Conservation (phyloP, 2,329 filamentous ascomycete species). For the Akanthomyces dipterigenus region DNA sequence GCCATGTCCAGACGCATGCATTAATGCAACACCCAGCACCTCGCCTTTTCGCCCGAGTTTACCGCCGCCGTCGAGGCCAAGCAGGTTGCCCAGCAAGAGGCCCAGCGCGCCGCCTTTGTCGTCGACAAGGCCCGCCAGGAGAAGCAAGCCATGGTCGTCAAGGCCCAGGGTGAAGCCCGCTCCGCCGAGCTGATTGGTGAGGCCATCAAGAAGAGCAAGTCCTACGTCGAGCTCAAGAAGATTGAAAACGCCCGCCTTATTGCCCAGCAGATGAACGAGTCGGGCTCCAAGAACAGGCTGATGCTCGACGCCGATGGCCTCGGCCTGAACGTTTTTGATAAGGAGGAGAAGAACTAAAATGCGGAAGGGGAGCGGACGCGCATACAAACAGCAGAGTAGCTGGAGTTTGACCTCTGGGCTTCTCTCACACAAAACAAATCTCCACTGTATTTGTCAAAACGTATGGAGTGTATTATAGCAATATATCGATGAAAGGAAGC, state of each 20-base stretch:
- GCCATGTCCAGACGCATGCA: not conserved
- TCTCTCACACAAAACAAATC: slow-evolving; percentile 18
- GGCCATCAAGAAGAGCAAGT: slow-evolving; percentile 98
- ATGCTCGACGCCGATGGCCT: slow-evolving; percentile 88
- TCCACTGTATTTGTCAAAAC: slow-evolving; percentile 31
- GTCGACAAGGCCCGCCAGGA: slow-evolving; percentile 99
- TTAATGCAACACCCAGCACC: slow-evolving; percentile 43
- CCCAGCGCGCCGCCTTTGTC: slow-evolving; percentile 91
- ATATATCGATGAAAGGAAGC: slow-evolving; percentile 8
- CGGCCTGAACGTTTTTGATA: slow-evolving; percentile 76
- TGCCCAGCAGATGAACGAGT: slow-evolving; percentile 80
- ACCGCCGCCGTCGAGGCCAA: slow-evolving; percentile 68
- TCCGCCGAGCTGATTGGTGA: slow-evolving; percentile 97
- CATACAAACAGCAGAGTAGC: not conserved
- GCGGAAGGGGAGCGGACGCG: not conserved
- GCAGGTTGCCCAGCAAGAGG: slow-evolving; percentile 81
- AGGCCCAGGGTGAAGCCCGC: slow-evolving; percentile 96
- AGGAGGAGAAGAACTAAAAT: slow-evolving; percentile 40
- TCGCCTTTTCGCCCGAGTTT: slow-evolving; percentile 68
- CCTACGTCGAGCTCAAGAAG: slow-evolving; percentile 94
- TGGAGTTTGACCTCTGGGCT: not conserved
- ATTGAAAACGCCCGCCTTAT: slow-evolving; percentile 93
- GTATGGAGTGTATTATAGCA: slow-evolving; percentile 14
- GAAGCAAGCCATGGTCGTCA: slow-evolving; percentile 98
- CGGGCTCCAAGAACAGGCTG: slow-evolving; percentile 82